A percentile compares a stretch with the other conserved stretches of the same genome.
Evolutionary conservation across 805 yeast genomes (phyloP).

Genomic region (Sugiyamaella lignohabitans): DNA sequence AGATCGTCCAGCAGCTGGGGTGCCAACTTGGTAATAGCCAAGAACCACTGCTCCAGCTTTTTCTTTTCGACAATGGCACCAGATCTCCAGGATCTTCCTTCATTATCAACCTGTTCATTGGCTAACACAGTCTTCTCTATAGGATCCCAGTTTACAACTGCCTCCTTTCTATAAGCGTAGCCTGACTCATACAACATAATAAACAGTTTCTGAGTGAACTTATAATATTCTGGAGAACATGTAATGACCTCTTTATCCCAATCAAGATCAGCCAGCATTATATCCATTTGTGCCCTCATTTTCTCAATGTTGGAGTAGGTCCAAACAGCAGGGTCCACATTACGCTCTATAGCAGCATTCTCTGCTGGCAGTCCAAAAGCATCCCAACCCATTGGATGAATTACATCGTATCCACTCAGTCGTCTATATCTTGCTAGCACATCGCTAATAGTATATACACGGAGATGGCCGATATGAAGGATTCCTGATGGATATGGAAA

Average conservation of each 20-base stretch:
- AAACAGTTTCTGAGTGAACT: constrained; percentile 87
- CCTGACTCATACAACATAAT: constrained; percentile 66
- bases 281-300: constrained; percentile 77
- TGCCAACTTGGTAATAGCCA: constrained; percentile 82
- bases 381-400: constrained; percentile 99
- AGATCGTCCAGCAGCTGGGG: constrained; percentile 60
- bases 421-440: constrained; percentile 71
- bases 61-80: constrained; percentile 90
- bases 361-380: constrained; percentile 98
- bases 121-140: constrained; percentile 92
- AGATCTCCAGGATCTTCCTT: constrained; percentile 93
- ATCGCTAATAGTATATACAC: constrained; percentile 91
- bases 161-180: constrained; percentile 75
- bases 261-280: constrained; percentile 81
- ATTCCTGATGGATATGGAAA: constrained; percentile 96
- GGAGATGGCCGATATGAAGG: constrained; percentile 87
- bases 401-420: constrained; percentile 66
- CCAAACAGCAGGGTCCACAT: constrained; percentile 76
- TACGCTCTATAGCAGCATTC: constrained; percentile 90
- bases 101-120: constrained; percentile 88
- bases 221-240: constrained; percentile 79
- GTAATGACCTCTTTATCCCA: constrained; percentile 91
- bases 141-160: constrained; percentile 97
- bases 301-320: constrained; percentile 69
- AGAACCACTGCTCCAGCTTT: constrained; percentile 84